Evolutionary conservation across 768 basidiomycete genomes (phyloP).

Genomic region (Leccinum rimulosum): DNA sequence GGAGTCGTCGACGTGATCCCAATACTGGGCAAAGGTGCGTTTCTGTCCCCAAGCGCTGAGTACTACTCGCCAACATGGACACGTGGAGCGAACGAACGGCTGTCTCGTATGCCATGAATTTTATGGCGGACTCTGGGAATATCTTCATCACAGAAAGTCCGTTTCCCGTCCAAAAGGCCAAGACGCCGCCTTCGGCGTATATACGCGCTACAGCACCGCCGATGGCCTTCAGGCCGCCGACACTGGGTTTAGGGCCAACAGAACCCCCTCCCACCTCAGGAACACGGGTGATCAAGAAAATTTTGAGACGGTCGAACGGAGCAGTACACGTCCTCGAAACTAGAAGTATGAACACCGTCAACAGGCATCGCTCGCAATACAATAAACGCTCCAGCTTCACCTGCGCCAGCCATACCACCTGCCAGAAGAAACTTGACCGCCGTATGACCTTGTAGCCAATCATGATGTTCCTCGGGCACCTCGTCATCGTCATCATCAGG

Average conservation of each 20-base stretch:
- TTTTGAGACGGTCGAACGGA: conserved; percentile 94
- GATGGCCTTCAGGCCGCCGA: conserved; percentile 64
- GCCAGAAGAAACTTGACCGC: conserved; percentile 90
- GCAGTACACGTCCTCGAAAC: conserved; percentile 97
- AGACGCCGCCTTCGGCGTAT: conserved; percentile 84
- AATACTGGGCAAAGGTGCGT: conserved; percentile 89
- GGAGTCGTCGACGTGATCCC: conserved; percentile 87
- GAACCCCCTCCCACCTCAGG: conserved; percentile 65
- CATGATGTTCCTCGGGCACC: conserved; percentile 59
- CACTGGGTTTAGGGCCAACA: conserved; percentile 40
- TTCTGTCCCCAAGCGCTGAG: conserved; percentile 53
- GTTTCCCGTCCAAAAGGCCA: conserved; percentile 98
- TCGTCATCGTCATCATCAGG: conserved; percentile 54
- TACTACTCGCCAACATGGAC: conserved; percentile 10
- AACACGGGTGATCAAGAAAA: conserved; percentile 91
- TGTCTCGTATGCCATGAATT: conserved; percentile 94
- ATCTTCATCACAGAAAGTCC: conserved; percentile 93
- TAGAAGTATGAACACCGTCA: conserved; percentile 31
- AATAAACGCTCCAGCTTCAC: conserved; percentile 53
- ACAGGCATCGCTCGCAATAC: background rate
- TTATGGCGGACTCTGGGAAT: conserved; percentile 97
- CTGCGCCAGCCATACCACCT: conserved; percentile 92
- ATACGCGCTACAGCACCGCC: conserved; percentile 72
- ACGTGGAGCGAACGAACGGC: conserved; percentile 54
- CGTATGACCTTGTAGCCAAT: conserved; percentile 62